phyloP scores from a whole-genome alignment of 305 asterid genomes.

The Fraxinus nigra region DNA sequence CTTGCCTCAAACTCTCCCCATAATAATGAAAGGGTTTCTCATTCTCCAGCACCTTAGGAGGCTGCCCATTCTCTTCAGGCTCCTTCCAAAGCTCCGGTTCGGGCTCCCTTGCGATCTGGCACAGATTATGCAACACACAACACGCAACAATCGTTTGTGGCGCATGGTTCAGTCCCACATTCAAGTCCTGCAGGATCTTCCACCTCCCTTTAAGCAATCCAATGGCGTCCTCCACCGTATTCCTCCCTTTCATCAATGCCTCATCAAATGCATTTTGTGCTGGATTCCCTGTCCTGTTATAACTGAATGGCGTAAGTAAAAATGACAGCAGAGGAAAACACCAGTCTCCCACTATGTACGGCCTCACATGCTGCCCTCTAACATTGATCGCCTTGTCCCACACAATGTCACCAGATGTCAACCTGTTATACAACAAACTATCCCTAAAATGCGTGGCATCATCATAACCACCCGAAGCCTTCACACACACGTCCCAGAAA shows the following conservation, averaged over 20 bases:
- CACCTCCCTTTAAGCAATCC: constrained; percentile 95
- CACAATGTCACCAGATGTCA: constrained; percentile 70
- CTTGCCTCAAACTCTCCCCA: constrained; percentile 81
- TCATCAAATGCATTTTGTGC: constrained; percentile 87
- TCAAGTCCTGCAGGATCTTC: constrained; percentile 89
- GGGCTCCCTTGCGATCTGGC: constrained; percentile 96
- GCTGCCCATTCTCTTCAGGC: constrained; percentile 84
- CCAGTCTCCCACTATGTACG: constrained; percentile 89
- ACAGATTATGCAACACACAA: constrained; percentile 92
- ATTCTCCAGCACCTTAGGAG: constrained; percentile 73
- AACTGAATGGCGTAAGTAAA: constrained; percentile 72
- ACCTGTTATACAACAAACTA: constrained; percentile 71
- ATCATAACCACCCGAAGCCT: constrained; percentile 88
- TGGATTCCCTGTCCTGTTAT: constrained; percentile 66
- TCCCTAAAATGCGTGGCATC: constrained; percentile 92
- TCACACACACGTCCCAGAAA: constrained; percentile 97
- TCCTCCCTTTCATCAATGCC: constrained; percentile 74
- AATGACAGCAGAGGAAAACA: constrained; percentile 83
- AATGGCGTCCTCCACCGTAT: constrained; percentile 80
- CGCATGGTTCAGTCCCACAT: constrained; percentile 84
- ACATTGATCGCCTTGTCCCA: constrained; percentile 83
- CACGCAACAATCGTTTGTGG: constrained; percentile 97
- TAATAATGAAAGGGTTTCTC: constrained; percentile 72
- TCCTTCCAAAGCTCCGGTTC: constrained; percentile 97
- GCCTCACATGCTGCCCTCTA: constrained; percentile 84